phyloP scores from a whole-genome alignment of 1,284 basidiomycete genomes.

The Leccinum cinnamomeum region DNA sequence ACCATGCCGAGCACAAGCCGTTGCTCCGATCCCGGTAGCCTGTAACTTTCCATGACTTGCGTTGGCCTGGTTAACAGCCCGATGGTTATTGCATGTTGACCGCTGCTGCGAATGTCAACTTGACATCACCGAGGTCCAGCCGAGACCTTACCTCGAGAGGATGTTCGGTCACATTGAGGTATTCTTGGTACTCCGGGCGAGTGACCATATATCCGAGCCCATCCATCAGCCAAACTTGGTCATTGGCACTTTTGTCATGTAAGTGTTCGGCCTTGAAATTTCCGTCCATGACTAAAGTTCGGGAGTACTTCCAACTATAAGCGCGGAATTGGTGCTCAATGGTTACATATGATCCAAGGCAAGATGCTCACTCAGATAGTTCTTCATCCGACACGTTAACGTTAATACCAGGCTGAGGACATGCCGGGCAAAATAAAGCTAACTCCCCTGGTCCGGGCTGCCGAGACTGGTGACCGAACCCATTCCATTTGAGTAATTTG shows the following conservation, averaged over 20 bases:
- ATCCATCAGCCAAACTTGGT: constrained; percentile 17
- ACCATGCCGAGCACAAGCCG: constrained; percentile 21
- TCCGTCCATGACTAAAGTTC: constrained; percentile 11
- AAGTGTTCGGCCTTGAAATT: constrained; percentile 19
- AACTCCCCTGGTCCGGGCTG: constrained; percentile 1
- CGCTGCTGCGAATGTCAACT: not conserved
- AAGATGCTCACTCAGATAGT: not conserved
- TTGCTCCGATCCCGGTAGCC: constrained; percentile 18
- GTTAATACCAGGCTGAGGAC: constrained; percentile 19
- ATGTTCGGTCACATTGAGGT: not conserved
- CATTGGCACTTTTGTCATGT: not conserved
- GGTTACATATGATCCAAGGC: not conserved
- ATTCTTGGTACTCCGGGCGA: not conserved
- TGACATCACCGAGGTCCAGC: not conserved
- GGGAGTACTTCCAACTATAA: constrained; percentile 7
- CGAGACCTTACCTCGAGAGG: not conserved
- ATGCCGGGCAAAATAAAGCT: constrained; percentile 17
- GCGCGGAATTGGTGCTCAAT: not conserved
- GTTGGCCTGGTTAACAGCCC: constrained; percentile 10
- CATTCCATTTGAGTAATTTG: constrained; percentile 9
- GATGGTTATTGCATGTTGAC: constrained; percentile 11
- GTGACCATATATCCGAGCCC: constrained; percentile 11
- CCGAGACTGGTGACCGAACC: not conserved
- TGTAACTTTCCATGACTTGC: constrained; percentile 4
- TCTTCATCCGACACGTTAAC: not conserved